phyloP scores from a whole-genome alignment of 331 rosid species.

The Dryas integrifolia region DNA sequence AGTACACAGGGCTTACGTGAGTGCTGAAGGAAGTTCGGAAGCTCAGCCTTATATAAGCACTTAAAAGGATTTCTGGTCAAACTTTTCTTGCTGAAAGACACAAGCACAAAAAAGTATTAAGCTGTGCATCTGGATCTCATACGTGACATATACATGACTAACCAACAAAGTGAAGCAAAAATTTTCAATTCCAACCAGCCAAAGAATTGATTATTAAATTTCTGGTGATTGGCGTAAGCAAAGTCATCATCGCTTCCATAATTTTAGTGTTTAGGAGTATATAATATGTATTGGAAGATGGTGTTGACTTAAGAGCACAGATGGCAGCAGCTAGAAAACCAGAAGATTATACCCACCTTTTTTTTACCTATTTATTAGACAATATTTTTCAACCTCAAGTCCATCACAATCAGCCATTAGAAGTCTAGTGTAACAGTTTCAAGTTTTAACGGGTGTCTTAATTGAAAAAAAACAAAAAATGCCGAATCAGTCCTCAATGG shows the following conservation, averaged over 20 bases:
- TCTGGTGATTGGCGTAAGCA: slow-evolving; percentile 27
- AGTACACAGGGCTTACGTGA: slow-evolving; percentile 22
- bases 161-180: slow-evolving; percentile 14
- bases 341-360: slow-evolving; percentile 8
- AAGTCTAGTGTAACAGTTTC: not conserved
- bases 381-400: not conserved
- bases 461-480: not conserved
- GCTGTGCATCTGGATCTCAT: slow-evolving; percentile 31
- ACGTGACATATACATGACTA: slow-evolving; percentile 28
- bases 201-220: slow-evolving; percentile 14
- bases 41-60: slow-evolving; percentile 44
- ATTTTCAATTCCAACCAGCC: slow-evolving; percentile 28
- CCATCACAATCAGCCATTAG: slow-evolving; percentile 26
- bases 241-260: slow-evolving; percentile 9
- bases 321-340: slow-evolving; percentile 26
- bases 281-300: slow-evolving; percentile 21
- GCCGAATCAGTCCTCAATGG: slow-evolving; percentile 14
- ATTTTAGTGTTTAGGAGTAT: slow-evolving; percentile 2
- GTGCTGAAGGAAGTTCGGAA: slow-evolving; percentile 13
- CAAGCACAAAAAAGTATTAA: slow-evolving; percentile 18
- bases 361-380: not conserved
- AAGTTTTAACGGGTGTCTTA: not conserved
- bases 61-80: slow-evolving; percentile 38
- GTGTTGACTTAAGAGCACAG: slow-evolving; percentile 28
- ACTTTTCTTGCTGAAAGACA: slow-evolving; percentile 45